Conservation (phyloP, 345 rosid species). For the Brassica carinata region DNA sequence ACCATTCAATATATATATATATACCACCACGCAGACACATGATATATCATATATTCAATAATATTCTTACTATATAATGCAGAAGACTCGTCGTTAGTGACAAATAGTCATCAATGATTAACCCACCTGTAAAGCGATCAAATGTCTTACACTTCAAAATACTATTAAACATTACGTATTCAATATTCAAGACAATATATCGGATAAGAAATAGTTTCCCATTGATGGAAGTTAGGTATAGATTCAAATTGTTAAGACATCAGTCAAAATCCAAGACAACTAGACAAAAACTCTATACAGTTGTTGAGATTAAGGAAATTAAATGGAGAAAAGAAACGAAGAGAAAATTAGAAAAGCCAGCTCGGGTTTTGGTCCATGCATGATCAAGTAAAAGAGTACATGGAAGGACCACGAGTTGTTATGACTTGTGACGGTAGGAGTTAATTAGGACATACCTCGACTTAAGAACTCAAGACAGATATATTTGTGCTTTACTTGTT, state of each 20-base stretch:
- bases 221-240: constrained; percentile 20
- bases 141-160: background rate
- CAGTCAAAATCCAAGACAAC: constrained; percentile 27
- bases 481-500: constrained; percentile 26
- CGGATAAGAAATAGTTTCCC: background rate
- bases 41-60: background rate
- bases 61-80: constrained; percentile 1
- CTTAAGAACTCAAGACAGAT: constrained; percentile 25
- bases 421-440: constrained; percentile 19
- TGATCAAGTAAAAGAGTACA: constrained; percentile 21
- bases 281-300: constrained; percentile 26
- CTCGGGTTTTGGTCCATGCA: constrained; percentile 37
- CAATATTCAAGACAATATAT: background rate
- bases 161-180: background rate
- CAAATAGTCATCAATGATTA: constrained; percentile 31
- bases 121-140: constrained; percentile 22
- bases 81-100: constrained; percentile 20
- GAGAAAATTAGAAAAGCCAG: constrained; percentile 15
- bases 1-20: background rate
- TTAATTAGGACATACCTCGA: constrained; percentile 29
- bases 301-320: constrained; percentile 14
- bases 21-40: background rate
- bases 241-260: constrained; percentile 4
- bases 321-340: constrained; percentile 24
- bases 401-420: constrained; percentile 35